Percentiles rank a stretch among this genome's conserved stretches.
These are phyloP conservation scores for Asterionellopsis glacialis DNA, from an alignment of 108 stramenopile genomes.

Conservation along the genomic window DNA sequence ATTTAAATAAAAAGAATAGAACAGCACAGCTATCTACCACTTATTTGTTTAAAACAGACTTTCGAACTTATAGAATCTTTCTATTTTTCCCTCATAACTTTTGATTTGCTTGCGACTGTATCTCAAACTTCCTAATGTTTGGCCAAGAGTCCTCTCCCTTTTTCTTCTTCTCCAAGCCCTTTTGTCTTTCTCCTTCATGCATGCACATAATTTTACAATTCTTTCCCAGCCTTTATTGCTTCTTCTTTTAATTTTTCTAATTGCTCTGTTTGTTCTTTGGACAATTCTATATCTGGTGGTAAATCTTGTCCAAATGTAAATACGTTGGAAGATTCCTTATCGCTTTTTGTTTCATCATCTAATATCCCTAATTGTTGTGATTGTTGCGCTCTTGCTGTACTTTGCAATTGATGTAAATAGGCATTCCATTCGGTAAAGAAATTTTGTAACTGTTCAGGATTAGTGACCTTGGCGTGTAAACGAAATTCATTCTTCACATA, in stretches of 20 bases:
- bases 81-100: too few species aligned
- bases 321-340: background rate
- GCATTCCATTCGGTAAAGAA: constrained; percentile 63
- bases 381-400: constrained; percentile 45
- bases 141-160: too few species aligned
- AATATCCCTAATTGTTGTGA: constrained; percentile 22
- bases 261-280: constrained; percentile 62
- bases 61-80: too few species aligned
- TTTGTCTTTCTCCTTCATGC: too few species aligned
- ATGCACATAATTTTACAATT: too few species aligned
- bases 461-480: constrained; percentile 51
- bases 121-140: too few species aligned
- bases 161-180: too few species aligned
- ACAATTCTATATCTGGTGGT: constrained; percentile 37
- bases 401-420: constrained; percentile 55
- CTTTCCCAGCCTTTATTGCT: constrained; percentile 28
- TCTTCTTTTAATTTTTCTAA: constrained; percentile 62
- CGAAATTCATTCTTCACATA: constrained; percentile 79
- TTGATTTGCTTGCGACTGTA: too few species aligned
- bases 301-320: constrained; percentile 55
- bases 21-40: too few species aligned
- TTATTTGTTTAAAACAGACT: too few species aligned
- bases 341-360: constrained; percentile 9
- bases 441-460: constrained; percentile 42
- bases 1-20: too few species aligned